Evolutionary conservation across 768 basidiomycete genomes (phyloP).

Genomic region (Trametes maxima): DNA sequence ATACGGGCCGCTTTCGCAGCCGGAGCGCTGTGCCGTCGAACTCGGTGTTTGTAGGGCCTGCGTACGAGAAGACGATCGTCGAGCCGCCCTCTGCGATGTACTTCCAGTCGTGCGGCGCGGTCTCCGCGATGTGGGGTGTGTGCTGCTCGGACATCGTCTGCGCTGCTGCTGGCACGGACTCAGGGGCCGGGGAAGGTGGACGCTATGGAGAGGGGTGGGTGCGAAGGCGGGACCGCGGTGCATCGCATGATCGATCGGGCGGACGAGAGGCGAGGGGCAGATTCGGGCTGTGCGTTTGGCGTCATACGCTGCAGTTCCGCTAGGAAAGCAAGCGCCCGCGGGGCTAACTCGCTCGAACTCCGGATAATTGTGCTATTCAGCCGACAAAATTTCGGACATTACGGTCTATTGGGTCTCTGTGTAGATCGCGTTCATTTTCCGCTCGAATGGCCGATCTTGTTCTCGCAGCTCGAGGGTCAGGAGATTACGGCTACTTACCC

Average conservation of each 20-base stretch:
- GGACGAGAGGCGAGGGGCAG: not conserved
- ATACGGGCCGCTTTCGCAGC: conserved; percentile 57
- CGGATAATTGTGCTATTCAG: too few species aligned
- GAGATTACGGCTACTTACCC: too few species aligned
- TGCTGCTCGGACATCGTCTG: not conserved
- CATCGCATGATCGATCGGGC: conserved; percentile 2
- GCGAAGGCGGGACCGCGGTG: not conserved
- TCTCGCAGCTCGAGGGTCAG: too few species aligned
- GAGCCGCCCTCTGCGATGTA: conserved; percentile 95
- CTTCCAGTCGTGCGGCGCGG: conserved; percentile 61
- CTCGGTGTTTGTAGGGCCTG: conserved; percentile 50
- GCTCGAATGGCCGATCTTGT: too few species aligned
- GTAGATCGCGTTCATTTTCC: too few species aligned
- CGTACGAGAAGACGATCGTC: conserved; percentile 85
- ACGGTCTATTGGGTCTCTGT: too few species aligned
- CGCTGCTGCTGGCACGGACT: not conserved
- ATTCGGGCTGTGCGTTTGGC: not conserved
- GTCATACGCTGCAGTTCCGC: too few species aligned
- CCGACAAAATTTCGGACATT: too few species aligned
- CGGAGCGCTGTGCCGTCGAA: conserved; percentile 75
- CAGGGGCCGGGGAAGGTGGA: not conserved
- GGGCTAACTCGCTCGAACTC: too few species aligned
- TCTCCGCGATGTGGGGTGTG: conserved; percentile 28
- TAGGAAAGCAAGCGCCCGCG: too few species aligned
- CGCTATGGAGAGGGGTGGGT: not conserved